Percentiles rank a stretch among this genome's conserved stretches.
phyloP scores from a whole-genome alignment of 352 stramenopile genomes.

The Globisporangium orthogonon region DNA sequence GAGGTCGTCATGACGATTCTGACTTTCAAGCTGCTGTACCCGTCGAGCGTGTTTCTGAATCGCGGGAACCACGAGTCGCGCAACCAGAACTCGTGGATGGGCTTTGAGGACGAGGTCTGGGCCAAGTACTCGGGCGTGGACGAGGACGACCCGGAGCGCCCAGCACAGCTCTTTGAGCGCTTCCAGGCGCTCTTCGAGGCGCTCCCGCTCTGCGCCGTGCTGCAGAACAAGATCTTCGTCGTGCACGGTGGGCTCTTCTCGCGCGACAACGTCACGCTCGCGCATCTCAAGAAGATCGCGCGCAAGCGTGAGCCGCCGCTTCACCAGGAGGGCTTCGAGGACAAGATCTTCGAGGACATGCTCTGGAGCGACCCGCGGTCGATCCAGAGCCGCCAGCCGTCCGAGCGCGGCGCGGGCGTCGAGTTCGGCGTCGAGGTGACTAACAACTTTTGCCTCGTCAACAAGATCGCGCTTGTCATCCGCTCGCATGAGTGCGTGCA shows the following conservation, averaged over 20 bases:
- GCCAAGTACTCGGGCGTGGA: slow-evolving; percentile 69
- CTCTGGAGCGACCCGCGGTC: slow-evolving; percentile 90
- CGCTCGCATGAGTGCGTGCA: slow-evolving; percentile 92
- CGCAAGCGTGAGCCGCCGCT: slow-evolving; percentile 89
- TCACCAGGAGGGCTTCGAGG: slow-evolving; percentile 83
- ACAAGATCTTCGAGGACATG: slow-evolving; percentile 93
- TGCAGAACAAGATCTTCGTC: slow-evolving; percentile 92
- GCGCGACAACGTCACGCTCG: slow-evolving; percentile 87
- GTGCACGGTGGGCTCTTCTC: slow-evolving; percentile 92
- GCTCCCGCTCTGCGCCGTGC: slow-evolving; percentile 86
- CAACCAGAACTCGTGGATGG: slow-evolving; percentile 93
- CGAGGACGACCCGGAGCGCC: slow-evolving; percentile 50
- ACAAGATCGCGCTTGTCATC: slow-evolving; percentile 90
- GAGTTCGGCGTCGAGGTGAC: slow-evolving; percentile 92
- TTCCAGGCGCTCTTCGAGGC: slow-evolving; percentile 84
- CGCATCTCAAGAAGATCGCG: slow-evolving; percentile 87
- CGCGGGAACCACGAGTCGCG: slow-evolving; percentile 94
- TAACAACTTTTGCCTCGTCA: slow-evolving; percentile 92
- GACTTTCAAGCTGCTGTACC: slow-evolving; percentile 76
- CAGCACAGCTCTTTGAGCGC: slow-evolving; percentile 47
- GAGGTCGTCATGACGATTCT: slow-evolving; percentile 82
- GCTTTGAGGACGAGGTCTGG: slow-evolving; percentile 89
- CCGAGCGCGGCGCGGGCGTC: slow-evolving; percentile 85
- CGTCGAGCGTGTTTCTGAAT: slow-evolving; percentile 87
- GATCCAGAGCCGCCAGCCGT: slow-evolving; percentile 68